phyloP scores from a whole-genome alignment of 108 stramenopile genomes.

The Schizochytrium sp. region DNA sequence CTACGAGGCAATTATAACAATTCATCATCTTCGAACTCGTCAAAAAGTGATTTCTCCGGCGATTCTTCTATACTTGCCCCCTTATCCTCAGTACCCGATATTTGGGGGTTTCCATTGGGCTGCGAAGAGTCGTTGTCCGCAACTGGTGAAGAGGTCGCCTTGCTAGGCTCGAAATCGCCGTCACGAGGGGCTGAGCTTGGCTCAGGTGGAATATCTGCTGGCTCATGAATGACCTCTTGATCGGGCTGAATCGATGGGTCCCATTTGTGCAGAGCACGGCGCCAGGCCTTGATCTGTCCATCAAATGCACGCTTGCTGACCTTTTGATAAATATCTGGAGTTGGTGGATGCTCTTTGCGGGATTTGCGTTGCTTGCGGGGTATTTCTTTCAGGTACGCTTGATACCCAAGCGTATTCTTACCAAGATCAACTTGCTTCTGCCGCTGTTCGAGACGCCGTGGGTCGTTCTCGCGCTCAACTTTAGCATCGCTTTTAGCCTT shows the following conservation, averaged over 20 bases:
- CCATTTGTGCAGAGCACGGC: constrained; percentile 64
- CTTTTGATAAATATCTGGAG: constrained; percentile 63
- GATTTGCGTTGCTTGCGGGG: constrained; percentile 58
- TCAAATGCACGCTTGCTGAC: constrained; percentile 67
- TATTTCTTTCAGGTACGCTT: constrained; percentile 58
- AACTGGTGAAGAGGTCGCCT: too few relatives aligned
- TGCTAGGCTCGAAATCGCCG: not conserved
- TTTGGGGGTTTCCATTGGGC: not conserved
- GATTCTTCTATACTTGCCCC: not conserved
- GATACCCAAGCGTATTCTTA: constrained; percentile 73
- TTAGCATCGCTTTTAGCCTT: constrained; percentile 3
- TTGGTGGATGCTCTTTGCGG: constrained; percentile 55
- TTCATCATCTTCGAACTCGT: constrained; percentile 40
- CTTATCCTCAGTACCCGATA: not conserved
- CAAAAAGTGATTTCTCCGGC: not conserved
- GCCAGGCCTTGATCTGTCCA: constrained; percentile 66
- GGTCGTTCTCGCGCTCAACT: constrained; percentile 65
- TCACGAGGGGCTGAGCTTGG: not conserved
- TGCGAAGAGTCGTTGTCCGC: not conserved
- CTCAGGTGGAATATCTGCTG: not conserved
- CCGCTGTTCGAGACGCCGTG: constrained; percentile 65
- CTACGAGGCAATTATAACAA: not conserved
- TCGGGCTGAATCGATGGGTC: constrained; percentile 57
- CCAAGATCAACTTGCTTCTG: constrained; percentile 73
- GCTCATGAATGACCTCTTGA: constrained; percentile 32